phyloP scores from a whole-genome alignment of 352 stramenopile species.

The Phytophthora litchii region DNA sequence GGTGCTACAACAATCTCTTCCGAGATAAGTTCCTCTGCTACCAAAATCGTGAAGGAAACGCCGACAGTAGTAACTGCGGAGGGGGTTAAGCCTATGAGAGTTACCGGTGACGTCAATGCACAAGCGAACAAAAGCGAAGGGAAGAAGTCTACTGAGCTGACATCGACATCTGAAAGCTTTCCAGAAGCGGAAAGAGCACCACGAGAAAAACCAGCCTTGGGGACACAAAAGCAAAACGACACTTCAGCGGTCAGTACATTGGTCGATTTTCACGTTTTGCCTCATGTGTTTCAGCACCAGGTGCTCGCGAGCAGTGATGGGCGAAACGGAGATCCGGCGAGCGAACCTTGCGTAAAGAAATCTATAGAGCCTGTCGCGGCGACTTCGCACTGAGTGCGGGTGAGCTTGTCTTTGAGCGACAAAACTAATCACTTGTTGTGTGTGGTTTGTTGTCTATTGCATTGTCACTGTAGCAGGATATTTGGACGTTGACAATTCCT shows the following conservation, averaged over 20 bases:
- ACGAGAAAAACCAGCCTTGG: slow-evolving; percentile 6
- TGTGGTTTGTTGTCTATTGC: slow-evolving; percentile 30
- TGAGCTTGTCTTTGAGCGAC: slow-evolving; percentile 24
- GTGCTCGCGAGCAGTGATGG: slow-evolving; percentile 31
- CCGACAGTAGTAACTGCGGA: background rate
- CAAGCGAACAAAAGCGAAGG: slow-evolving; percentile 9
- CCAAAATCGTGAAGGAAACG: slow-evolving; percentile 1
- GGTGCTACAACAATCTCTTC: background rate
- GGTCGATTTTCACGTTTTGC: slow-evolving; percentile 29
- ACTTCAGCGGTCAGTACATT: slow-evolving; percentile 43
- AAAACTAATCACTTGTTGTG: slow-evolving; percentile 42
- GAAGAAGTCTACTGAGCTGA: slow-evolving; percentile 4
- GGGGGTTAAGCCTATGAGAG: slow-evolving; percentile 1
- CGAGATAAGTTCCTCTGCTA: slow-evolving; percentile 11
- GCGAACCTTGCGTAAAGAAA: slow-evolving; percentile 42
- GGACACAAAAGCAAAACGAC: slow-evolving; percentile 10
- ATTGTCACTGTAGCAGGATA: slow-evolving; percentile 28
- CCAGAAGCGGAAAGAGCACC: slow-evolving; percentile 5
- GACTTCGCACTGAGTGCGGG: slow-evolving; percentile 30
- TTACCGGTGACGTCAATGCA: background rate
- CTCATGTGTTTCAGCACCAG: slow-evolving; percentile 28
- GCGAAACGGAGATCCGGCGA: slow-evolving; percentile 30
- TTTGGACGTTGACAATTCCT: slow-evolving; percentile 2
- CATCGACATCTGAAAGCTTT: background rate
- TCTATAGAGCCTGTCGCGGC: slow-evolving; percentile 37